Conservation (phyloP, 2,329 filamentous ascomycete genomes). For the Fusarium keratoplasticum region DNA sequence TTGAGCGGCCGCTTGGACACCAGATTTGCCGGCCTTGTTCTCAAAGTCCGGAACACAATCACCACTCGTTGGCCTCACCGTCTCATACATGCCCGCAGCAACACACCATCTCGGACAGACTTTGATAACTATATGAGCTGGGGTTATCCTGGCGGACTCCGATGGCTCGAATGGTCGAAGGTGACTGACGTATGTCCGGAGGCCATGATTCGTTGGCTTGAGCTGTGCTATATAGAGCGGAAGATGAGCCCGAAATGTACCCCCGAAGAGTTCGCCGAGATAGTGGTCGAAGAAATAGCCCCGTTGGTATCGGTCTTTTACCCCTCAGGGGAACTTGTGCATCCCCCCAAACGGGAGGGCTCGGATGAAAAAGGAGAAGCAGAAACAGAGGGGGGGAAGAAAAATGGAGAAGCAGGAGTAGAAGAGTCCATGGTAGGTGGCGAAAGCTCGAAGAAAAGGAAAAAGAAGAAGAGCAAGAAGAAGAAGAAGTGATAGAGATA, state of each 20-base stretch:
- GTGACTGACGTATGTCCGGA: constrained; percentile 9
- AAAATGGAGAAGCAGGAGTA: background rate
- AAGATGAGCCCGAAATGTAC: background rate
- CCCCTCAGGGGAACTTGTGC: background rate
- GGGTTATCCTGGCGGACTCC: constrained; percentile 29
- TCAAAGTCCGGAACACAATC: constrained; percentile 37
- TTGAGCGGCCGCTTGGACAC: background rate
- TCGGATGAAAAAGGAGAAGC: background rate
- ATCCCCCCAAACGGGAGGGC: background rate
- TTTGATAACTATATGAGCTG: constrained; percentile 42
- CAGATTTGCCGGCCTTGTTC: constrained; percentile 31
- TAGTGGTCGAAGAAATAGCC: background rate
- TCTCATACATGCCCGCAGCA: constrained; percentile 21
- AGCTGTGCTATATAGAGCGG: background rate
- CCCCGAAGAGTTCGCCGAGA: background rate
- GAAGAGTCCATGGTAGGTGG: background rate
- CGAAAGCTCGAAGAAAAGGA: constrained; percentile 21
- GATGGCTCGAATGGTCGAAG: constrained; percentile 46
- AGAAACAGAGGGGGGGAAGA: background rate
- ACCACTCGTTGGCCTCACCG: constrained; percentile 39
- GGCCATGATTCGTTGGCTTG: background rate
- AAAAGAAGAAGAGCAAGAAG: constrained; percentile 33
- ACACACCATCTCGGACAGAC: constrained; percentile 19
- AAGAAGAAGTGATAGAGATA: constrained; percentile 3
- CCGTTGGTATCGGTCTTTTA: background rate